Percentiles rank a stretch among this genome's conserved stretches.
phyloP scores from a whole-genome alignment of 1,139 yeast species.

The Lodderomyces beijingensis region DNA sequence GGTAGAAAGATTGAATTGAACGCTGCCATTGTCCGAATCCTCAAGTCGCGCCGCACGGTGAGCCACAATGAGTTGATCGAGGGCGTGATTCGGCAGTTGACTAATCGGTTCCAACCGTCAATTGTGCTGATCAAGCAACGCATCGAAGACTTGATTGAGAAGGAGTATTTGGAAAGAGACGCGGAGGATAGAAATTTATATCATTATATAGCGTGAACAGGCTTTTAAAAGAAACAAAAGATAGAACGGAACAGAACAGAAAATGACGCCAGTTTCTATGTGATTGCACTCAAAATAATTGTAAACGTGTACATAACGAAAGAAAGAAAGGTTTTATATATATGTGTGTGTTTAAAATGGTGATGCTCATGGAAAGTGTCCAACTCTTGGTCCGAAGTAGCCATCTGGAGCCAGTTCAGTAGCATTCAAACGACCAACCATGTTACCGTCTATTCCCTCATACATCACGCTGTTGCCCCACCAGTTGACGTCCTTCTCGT shows the following conservation, averaged over 20 bases:
- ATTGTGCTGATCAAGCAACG: conserved; percentile 67
- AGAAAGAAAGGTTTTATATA: no score
- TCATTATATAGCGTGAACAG: conserved; percentile 62
- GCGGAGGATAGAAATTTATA: conserved; percentile 57
- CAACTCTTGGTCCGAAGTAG: conserved; percentile 42
- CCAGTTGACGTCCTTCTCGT: conserved; percentile 38
- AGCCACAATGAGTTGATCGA: conserved; percentile 63
- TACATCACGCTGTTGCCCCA: conserved; percentile 52
- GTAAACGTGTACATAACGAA: no score
- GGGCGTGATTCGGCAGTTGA: conserved; percentile 61
- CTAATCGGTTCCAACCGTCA: conserved; percentile 65
- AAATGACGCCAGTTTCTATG: no score
- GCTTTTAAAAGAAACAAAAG: not conserved
- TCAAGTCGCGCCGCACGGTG: conserved; percentile 69
- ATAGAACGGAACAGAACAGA: not conserved
- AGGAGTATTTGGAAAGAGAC: conserved; percentile 79
- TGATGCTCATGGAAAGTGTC: conserved; percentile 33
- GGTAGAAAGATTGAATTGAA: conserved; percentile 63
- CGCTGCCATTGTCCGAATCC: conserved; percentile 84
- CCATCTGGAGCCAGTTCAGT: conserved; percentile 29
- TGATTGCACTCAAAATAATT: no score
- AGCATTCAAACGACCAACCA: conserved; percentile 18
- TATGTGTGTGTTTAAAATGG: no score
- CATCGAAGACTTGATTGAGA: conserved; percentile 75
- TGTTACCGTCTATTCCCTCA: conserved; percentile 33